These are phyloP conservation scores for Colletotrichum trifolii DNA, from an alignment of 2,329 filamentous ascomycete genomes.

Conservation along the genomic window DNA sequence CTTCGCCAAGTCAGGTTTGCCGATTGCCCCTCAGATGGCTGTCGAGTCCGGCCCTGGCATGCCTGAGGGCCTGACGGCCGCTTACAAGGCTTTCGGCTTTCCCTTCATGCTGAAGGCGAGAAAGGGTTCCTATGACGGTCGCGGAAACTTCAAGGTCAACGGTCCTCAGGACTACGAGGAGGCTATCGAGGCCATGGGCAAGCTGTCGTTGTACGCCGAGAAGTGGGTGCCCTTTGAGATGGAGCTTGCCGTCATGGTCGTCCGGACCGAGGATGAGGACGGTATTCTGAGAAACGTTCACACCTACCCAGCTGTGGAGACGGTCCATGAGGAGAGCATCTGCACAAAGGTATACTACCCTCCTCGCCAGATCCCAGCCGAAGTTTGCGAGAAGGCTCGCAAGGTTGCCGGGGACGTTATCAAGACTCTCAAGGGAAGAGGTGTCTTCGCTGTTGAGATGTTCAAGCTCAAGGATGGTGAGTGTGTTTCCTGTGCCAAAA, in stretches of 20 bases:
- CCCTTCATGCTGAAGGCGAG: conserved; percentile 94
- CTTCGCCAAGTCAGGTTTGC: conserved; percentile 73
- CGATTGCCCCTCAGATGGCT: conserved; percentile 77
- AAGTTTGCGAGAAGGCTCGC: conserved; percentile 74
- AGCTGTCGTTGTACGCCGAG: conserved; percentile 84
- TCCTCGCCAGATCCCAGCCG: conserved; percentile 74
- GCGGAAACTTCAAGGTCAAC: conserved; percentile 69
- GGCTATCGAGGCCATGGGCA: conserved; percentile 77
- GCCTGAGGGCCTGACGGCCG: conserved; percentile 69
- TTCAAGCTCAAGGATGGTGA: conserved; percentile 81
- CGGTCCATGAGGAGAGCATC: conserved; percentile 93
- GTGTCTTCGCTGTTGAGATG: conserved; percentile 97
- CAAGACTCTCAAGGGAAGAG: conserved; percentile 83
- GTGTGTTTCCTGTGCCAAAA: conserved; percentile 26
- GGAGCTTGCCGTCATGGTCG: conserved; percentile 94
- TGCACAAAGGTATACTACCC: conserved; percentile 94
- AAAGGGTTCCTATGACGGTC: conserved; percentile 92
- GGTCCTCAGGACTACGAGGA: conserved; percentile 61
- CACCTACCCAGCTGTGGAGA: conserved; percentile 92
- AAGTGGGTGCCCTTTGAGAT: conserved; percentile 87
- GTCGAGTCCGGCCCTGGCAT: conserved; percentile 67
- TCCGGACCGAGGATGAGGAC: conserved; percentile 81
- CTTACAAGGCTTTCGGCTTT: conserved; percentile 75
- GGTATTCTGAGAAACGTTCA: conserved; percentile 63
- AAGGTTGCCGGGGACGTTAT: conserved; percentile 84